These are phyloP conservation scores for Aspergillus sp. DNA, from an alignment of 2,329 filamentous ascomycete genomes.

Conservation along the genomic window DNA sequence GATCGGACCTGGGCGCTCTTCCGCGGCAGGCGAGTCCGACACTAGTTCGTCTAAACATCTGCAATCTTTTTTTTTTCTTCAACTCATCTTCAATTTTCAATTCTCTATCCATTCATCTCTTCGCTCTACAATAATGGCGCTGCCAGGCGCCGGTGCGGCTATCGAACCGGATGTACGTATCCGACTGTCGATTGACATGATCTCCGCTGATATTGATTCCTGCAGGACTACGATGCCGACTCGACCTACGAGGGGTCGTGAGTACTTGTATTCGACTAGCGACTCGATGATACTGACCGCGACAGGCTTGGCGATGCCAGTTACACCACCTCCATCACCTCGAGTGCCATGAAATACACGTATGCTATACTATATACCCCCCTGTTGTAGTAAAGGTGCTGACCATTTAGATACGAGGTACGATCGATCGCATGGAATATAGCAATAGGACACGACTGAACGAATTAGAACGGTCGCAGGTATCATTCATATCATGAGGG, in stretches of 20 bases:
- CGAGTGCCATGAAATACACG: conserved; percentile 25
- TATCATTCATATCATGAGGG: conserved; percentile 28
- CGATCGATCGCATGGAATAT: not conserved
- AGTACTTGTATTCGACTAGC: conserved; percentile 4
- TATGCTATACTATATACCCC: conserved; percentile 5
- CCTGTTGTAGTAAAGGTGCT: not conserved
- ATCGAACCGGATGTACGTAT: conserved; percentile 22
- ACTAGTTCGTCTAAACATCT: not conserved
- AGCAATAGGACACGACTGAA: not conserved
- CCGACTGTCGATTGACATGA: not conserved
- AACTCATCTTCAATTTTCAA: not conserved
- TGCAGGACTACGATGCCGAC: conserved; percentile 19
- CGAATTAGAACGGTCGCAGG: conserved; percentile 23
- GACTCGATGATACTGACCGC: not conserved
- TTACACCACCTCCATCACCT: conserved; percentile 26
- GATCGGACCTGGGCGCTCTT: not conserved
- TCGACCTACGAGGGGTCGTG: conserved; percentile 23
- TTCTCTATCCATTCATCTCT: not conserved
- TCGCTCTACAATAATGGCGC: not conserved
- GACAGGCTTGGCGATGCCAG: conserved; percentile 19
- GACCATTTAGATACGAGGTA: conserved; percentile 25
- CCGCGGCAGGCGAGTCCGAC: not conserved
- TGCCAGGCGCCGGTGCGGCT: not conserved
- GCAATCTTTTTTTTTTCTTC: not conserved
- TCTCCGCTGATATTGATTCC: not conserved